Evolutionary conservation across 306 rosid genomes (phyloP).

Genomic region (Inga laurina): DNA sequence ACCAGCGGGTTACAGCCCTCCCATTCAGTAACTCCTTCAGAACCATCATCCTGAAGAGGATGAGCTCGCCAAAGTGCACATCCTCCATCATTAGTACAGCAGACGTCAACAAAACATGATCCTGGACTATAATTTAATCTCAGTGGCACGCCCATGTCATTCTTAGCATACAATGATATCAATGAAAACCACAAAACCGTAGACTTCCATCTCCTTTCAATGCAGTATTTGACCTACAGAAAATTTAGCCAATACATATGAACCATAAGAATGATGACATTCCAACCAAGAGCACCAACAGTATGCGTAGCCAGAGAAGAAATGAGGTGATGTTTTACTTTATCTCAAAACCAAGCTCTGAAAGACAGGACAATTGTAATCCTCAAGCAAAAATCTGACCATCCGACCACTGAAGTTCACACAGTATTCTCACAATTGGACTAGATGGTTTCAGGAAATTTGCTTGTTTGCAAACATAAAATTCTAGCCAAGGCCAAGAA

Average conservation of each 20-base stretch:
- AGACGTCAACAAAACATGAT: conserved; percentile 79
- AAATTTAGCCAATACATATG: conserved; percentile 20
- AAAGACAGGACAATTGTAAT: conserved; percentile 19
- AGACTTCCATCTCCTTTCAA: conserved; percentile 66
- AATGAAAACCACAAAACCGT: conserved; percentile 76
- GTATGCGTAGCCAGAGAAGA: conserved; percentile 33
- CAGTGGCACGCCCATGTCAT: conserved; percentile 66
- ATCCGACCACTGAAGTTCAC: conserved; percentile 16
- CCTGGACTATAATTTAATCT: conserved; percentile 72
- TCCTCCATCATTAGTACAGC: conserved; percentile 58
- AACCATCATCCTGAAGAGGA: conserved; percentile 52
- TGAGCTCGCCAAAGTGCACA: conserved; percentile 65
- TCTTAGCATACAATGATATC: conserved; percentile 81
- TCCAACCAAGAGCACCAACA: conserved; percentile 29
- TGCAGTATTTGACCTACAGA: conserved; percentile 69
- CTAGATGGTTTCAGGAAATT: conserved; percentile 13
- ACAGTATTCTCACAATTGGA: conserved; percentile 25
- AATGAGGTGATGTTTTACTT: conserved; percentile 19
- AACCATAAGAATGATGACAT: conserved; percentile 18
- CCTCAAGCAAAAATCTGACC: conserved; percentile 12
- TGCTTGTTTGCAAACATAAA: conserved; percentile 3
- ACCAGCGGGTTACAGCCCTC: conserved; percentile 61
- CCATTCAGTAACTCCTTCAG: conserved; percentile 57
- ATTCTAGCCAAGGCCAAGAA: not conserved
- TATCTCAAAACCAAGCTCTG: conserved; percentile 7